A percentile compares a stretch with the other conserved stretches of the same genome.
Evolutionary conservation across 2,329 filamentous ascomycete species (phyloP).

Genomic region (Chaetomium strumarium): DNA sequence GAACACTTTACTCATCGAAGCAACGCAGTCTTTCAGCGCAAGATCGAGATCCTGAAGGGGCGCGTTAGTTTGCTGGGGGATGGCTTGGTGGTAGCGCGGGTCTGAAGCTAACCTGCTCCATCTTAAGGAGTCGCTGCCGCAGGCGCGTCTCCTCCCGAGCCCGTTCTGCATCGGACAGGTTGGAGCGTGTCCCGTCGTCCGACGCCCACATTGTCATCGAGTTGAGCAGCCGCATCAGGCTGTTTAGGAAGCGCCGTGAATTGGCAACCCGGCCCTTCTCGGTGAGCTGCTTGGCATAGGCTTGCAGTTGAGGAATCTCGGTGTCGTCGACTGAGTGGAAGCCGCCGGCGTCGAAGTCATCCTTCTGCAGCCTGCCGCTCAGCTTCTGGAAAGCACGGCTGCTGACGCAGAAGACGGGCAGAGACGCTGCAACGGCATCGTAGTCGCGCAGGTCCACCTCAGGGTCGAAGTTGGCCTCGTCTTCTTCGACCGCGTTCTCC

Average conservation of each 20-base stretch:
- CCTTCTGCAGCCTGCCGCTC: slow-evolving; percentile 47
- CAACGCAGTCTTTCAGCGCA: slow-evolving; percentile 16
- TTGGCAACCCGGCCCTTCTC: slow-evolving; percentile 18
- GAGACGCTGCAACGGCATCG: slow-evolving; percentile 44
- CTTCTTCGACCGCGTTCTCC: slow-evolving; percentile 44
- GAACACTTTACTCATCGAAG: slow-evolving; percentile 17
- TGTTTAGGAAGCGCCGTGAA: slow-evolving; percentile 23
- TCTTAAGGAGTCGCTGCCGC: slow-evolving; percentile 11
- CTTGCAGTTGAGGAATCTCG: slow-evolving; percentile 52
- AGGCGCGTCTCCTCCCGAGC: slow-evolving; percentile 14
- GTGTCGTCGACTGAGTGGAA: slow-evolving; percentile 50
- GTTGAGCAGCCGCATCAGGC: slow-evolving; percentile 23
- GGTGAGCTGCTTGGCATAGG: slow-evolving; percentile 54
- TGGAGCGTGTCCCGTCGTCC: slow-evolving; percentile 20
- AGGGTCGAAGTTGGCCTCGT: slow-evolving; percentile 50
- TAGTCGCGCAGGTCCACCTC: slow-evolving; percentile 53
- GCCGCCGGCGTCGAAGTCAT: slow-evolving; percentile 41
- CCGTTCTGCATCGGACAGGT: slow-evolving; percentile 19
- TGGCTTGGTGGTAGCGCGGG: not conserved
- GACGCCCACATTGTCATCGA: slow-evolving; percentile 26
- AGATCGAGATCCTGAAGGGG: slow-evolving; percentile 18
- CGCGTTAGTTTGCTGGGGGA: slow-evolving; percentile 3
- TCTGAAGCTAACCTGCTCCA: slow-evolving; percentile 20
- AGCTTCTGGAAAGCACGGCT: slow-evolving; percentile 58
- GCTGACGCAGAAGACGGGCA: slow-evolving; percentile 62